Percentiles rank a stretch among this genome's conserved stretches.
Conservation (phyloP, 169 alveolate genomes). For the Plasmodium malariae region DNA sequence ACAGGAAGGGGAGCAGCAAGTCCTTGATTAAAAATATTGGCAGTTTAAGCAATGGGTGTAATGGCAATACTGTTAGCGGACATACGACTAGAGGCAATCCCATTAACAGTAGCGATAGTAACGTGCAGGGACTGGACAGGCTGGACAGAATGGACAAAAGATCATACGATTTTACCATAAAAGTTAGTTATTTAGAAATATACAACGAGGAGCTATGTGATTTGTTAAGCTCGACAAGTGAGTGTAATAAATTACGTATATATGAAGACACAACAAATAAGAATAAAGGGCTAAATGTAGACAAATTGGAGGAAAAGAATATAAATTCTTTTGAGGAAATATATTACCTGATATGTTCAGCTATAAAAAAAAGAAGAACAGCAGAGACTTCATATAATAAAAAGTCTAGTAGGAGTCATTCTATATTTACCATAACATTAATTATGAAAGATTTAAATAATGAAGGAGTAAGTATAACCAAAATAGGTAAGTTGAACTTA, state of each 20-base stretch:
- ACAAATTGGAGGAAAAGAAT: conserved; percentile 87
- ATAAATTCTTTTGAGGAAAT: conserved; percentile 91
- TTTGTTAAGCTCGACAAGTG: conserved; percentile 79
- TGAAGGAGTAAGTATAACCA: conserved; percentile 91
- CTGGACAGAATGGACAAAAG: too few species aligned
- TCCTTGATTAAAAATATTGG: too few species aligned
- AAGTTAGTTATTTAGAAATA: conserved; percentile 90
- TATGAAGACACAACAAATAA: conserved; percentile 82
- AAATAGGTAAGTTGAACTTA: conserved; percentile 91
- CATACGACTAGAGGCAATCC: too few species aligned
- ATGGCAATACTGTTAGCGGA: too few species aligned
- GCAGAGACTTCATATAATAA: conserved; percentile 92
- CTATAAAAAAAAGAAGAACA: conserved; percentile 89
- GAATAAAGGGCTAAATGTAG: conserved; percentile 86
- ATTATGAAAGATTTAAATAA: conserved; percentile 89
- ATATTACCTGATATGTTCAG: conserved; percentile 86
- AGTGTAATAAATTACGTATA: conserved; percentile 76
- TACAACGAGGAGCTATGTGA: conserved; percentile 91
- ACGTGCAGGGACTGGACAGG: too few species aligned
- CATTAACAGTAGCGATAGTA: too few species aligned
- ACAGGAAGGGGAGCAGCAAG: too few species aligned
- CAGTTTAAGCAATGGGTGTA: too few species aligned
- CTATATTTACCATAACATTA: conserved; percentile 90
- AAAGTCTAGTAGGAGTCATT: conserved; percentile 92
- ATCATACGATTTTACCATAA: conserved; percentile 85